These are phyloP conservation scores for Ustilago cynodontis DNA, from an alignment of 1,284 basidiomycete species.

Conservation along the genomic window DNA sequence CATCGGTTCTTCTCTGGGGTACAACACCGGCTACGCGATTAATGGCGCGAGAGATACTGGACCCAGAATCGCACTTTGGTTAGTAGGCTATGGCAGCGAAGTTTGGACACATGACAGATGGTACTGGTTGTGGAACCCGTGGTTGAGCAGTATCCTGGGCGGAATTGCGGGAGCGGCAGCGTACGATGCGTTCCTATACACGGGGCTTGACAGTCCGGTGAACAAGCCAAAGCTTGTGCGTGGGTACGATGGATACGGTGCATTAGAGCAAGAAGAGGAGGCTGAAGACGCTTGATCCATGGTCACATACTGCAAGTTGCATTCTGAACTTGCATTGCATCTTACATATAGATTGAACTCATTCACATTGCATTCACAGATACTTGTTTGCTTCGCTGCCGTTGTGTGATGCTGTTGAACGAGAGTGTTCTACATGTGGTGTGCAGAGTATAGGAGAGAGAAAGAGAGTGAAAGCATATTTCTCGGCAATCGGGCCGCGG, in stretches of 20 bases:
- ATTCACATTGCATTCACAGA: neutral
- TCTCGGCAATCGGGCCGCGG: neutral
- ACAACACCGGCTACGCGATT: slow-evolving; percentile 76
- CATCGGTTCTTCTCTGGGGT: slow-evolving; percentile 74
- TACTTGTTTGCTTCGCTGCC: neutral
- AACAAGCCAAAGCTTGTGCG: slow-evolving; percentile 41
- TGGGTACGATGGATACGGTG: slow-evolving; percentile 3
- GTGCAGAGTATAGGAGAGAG: neutral
- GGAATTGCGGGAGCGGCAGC: slow-evolving; percentile 66
- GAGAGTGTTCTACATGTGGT: neutral
- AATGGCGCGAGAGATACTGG: slow-evolving; percentile 79
- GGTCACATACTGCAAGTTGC: neutral
- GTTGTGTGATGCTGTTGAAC: neutral
- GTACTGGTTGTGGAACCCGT: slow-evolving; percentile 82
- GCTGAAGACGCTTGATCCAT: neutral
- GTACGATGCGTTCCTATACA: slow-evolving; percentile 70
- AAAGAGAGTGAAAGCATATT: neutral
- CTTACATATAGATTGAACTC: neutral
- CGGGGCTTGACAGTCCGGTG: slow-evolving; percentile 67
- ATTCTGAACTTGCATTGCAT: neutral
- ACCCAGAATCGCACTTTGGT: slow-evolving; percentile 75
- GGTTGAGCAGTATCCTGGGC: slow-evolving; percentile 60
- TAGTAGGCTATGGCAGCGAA: slow-evolving; percentile 76
- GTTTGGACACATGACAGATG: slow-evolving; percentile 74
- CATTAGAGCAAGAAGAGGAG: slow-evolving; percentile 7